Evolutionary conservation across 306 rosid species (phyloP).

Genomic region (Casuarina equisetifolia): DNA sequence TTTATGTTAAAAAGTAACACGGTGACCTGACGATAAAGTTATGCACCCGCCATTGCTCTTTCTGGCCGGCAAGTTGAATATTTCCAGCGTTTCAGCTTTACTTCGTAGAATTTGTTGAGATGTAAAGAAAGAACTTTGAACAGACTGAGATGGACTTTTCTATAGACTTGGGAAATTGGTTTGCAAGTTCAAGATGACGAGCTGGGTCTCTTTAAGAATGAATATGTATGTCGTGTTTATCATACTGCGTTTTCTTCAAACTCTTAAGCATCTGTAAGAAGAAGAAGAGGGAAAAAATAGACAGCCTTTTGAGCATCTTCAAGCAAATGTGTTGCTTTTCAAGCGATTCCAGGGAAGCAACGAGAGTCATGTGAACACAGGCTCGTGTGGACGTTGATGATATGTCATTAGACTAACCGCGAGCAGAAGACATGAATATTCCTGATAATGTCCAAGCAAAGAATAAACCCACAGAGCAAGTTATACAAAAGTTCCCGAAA

Average conservation of each 20-base stretch:
- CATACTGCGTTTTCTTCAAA: background rate
- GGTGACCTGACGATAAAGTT: background rate
- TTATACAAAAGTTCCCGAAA: slow-evolving; percentile 26
- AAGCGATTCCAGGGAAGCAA: background rate
- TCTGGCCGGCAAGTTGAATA: background rate
- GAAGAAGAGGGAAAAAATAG: background rate
- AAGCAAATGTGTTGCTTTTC: background rate
- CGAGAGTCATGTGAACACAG: background rate
- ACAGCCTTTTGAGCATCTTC: background rate
- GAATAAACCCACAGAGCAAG: slow-evolving; percentile 57
- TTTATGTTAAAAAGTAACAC: background rate
- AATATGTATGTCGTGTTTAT: background rate
- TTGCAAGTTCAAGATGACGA: background rate
- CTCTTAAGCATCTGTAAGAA: background rate
- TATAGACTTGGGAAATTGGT: background rate
- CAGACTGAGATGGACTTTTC: background rate
- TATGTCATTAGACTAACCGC: slow-evolving; percentile 24
- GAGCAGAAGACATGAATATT: slow-evolving; percentile 76
- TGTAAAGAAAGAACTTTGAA: background rate
- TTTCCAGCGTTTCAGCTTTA: background rate
- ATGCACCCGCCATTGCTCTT: background rate
- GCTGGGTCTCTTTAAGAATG: background rate
- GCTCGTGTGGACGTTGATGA: background rate
- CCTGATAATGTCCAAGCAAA: slow-evolving; percentile 56
- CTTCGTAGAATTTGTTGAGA: background rate